Base-by-base conservation (phyloP, 306 rosid genomes). In the Castanopsis chinensis region DNA sequence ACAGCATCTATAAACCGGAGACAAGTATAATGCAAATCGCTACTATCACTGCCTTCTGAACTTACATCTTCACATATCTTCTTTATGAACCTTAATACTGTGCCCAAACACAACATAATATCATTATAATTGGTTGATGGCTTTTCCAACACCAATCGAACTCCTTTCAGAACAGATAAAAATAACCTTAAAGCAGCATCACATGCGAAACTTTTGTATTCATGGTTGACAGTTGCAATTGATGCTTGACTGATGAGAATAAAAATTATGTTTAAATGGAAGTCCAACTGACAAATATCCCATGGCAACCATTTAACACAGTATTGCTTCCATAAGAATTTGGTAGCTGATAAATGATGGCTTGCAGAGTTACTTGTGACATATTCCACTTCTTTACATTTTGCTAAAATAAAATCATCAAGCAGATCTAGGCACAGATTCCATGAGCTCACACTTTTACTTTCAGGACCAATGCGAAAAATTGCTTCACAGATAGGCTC, bases 261-360 rank as follows among this genome's bases (percentile, higher is more conserved):
- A 81, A 57, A 73, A 71, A 90, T 82, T 84, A 84, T 86, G 80
- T 76, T 89, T 57, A 94, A 85, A 83, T 86, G 84, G 45, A 94
- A 92, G 63, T 90, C 92, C 92, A 94, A 52, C 14, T 72, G 90
- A 83, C 78, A 80, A 80, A 88, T 77, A 83, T 94, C 86, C 97
- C 97, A 89, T 14, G 97, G 90, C 75, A 88, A 78, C 98, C 98
- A 94, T 74, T 78, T 94, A 25, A 94, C 77, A 25, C 80, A 79
- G 72, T 82, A 76, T 76, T 80, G 84, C 90, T 86, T 90, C 94
- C 89, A 89, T 54, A 82, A 87, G 83, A 83, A 83, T 71, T 74
- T 87, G 32, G 79, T 54, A 55, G 67, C 67, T 56, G 83, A 67
- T 74, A 77, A 81, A 55, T 81, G 78, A 43, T 69, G 71, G 61